Evolutionary conservation across 2,329 filamentous ascomycete genomes (phyloP), one percentile per base, ranked within the genome.

Genomic region (Penicillium sp.): DNA sequence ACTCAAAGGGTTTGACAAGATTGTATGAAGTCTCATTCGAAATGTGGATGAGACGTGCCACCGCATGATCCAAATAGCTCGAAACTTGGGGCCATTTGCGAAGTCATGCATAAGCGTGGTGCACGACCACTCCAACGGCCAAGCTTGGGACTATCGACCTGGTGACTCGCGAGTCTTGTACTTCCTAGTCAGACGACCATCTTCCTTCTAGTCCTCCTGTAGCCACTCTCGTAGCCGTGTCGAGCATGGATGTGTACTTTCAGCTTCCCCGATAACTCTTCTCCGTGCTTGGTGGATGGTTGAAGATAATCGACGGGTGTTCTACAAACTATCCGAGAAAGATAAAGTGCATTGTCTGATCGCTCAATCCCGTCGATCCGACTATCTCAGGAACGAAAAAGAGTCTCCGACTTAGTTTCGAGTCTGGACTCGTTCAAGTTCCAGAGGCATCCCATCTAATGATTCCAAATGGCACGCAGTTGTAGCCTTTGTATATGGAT

Each of bases 91-190:
- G 20, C 34, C 23, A 37, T 37, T 23, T n/a, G n/a, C n/a, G n/a
- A n/a, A 10, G 39, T 42, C 39, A 13, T 30, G 39, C 39, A 42
- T 42, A 42, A 42, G 39, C n/a, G 39, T 15, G 15, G 8, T 41
- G 39, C 39, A 41, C 39, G 39, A 27, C 39, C 39, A 42, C 39
- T 20, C n/a, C n/a, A n/a, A n/a, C n/a, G n/a, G n/a, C n/a, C n/a
- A n/a, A n/a, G n/a, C n/a, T n/a, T n/a, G n/a, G n/a, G n/a, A n/a
- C n/a, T n/a, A n/a, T n/a, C n/a, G n/a, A n/a, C n/a, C n/a, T n/a
- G n/a, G n/a, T n/a, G n/a, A n/a, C n/a, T n/a, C n/a, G n/a, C n/a
- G n/a, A n/a, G n/a, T n/a, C n/a, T n/a, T n/a, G n/a, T n/a, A n/a
- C n/a, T n/a, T n/a, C n/a, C n/a, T n/a, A n/a, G n/a, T n/a, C n/a